Evolutionary conservation across 768 basidiomycete species (phyloP).

Genomic region (Boletus vinaceobasis): DNA sequence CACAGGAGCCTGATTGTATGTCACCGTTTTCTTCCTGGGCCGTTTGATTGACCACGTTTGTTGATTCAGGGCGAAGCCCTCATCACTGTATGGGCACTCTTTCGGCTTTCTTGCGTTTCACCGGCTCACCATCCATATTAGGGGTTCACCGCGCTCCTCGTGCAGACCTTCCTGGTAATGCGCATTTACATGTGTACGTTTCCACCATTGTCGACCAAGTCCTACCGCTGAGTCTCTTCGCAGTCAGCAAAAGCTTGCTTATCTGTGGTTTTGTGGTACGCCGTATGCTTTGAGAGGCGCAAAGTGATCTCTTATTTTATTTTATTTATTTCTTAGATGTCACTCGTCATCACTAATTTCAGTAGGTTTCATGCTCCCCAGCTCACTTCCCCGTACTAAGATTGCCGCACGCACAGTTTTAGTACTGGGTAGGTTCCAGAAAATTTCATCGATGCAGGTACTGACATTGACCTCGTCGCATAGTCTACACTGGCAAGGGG

Average conservation of each 20-base stretch:
- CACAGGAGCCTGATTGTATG: slow-evolving; percentile 28
- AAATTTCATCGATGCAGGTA: not conserved
- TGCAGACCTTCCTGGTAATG: slow-evolving; percentile 54
- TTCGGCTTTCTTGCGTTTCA: not conserved
- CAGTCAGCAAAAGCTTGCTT: slow-evolving; percentile 49
- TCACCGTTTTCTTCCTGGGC: not conserved
- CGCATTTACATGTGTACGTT: slow-evolving; percentile 50
- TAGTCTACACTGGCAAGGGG: slow-evolving; percentile 38
- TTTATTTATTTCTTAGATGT: slow-evolving; percentile 6
- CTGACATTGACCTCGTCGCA: slow-evolving; percentile 1
- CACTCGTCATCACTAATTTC: slow-evolving; percentile 44
- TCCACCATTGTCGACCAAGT: not conserved
- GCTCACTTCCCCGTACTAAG: slow-evolving; percentile 4
- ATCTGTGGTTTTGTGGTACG: slow-evolving; percentile 37
- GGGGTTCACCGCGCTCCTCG: slow-evolving; percentile 50
- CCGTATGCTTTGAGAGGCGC: not conserved
- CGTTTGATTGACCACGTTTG: not conserved
- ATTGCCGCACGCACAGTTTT: slow-evolving; percentile 20
- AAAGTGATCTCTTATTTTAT: not conserved
- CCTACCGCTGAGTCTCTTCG: slow-evolving; percentile 9
- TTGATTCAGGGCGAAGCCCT: slow-evolving; percentile 44
- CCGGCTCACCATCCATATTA: slow-evolving; percentile 4
- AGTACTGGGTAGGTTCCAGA: slow-evolving; percentile 31
- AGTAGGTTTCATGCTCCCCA: slow-evolving; percentile 12
- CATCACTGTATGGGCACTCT: slow-evolving; percentile 40